Conservation (phyloP, 768 basidiomycete species). For the Amanita pallidorosea region DNA sequence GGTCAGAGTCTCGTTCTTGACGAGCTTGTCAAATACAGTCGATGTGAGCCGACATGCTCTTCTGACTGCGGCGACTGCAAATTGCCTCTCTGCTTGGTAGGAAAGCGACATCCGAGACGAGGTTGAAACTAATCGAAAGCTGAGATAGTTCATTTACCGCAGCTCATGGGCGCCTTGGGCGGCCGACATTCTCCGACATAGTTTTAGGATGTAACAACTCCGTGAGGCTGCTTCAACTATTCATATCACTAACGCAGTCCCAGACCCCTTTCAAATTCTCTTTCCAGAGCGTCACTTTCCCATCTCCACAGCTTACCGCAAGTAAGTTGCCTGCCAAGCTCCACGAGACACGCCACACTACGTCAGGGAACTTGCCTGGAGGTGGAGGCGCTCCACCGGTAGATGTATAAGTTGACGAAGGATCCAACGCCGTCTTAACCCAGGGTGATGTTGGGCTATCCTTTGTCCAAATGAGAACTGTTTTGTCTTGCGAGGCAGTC, state of each 20-base stretch:
- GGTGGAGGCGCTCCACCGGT: constrained; percentile 30
- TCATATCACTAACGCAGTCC: constrained; percentile 96
- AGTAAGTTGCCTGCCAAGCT: constrained; percentile 92
- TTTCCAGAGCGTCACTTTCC: constrained; percentile 97
- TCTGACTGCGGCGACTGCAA: constrained; percentile 81
- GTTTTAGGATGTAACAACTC: too few species aligned
- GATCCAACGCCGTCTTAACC: constrained; percentile 75
- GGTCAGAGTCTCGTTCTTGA: constrained; percentile 75
- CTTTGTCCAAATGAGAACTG: constrained; percentile 88
- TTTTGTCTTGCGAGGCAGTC: constrained; percentile 90
- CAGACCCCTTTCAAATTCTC: constrained; percentile 91
- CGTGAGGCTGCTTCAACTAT: constrained; percentile 38
- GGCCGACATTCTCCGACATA: too few species aligned
- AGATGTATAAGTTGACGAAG: constrained; percentile 39
- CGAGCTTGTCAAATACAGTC: constrained; percentile 77
- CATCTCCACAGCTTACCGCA: constrained; percentile 95
- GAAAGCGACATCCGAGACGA: constrained; percentile 36
- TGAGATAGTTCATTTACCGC: background rate
- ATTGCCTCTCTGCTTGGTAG: constrained; percentile 59
- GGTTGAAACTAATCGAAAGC: constrained; percentile 6
- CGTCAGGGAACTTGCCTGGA: constrained; percentile 86
- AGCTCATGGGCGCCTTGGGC: too few species aligned
- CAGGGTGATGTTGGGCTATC: constrained; percentile 64
- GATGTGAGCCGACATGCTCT: constrained; percentile 78
- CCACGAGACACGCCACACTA: constrained; percentile 99